Conservation (phyloP, 2,329 filamentous ascomycete species). For the Esteya vermicola region DNA sequence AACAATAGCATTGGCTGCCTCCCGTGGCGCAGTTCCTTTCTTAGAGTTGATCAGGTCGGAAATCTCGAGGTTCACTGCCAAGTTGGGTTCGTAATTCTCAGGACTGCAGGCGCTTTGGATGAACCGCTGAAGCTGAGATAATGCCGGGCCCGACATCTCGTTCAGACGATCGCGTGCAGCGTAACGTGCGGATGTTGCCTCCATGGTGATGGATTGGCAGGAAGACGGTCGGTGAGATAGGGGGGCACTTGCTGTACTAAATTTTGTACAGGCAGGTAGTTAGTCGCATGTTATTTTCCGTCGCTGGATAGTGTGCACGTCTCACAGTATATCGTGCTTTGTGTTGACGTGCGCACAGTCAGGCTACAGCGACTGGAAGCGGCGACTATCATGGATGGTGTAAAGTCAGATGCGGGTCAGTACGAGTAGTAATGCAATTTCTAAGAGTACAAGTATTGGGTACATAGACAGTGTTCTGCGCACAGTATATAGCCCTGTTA, state of each 20-base stretch:
- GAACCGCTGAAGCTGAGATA: conserved; percentile 84
- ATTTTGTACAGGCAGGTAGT: too few species aligned
- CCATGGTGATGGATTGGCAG: conserved; percentile 39
- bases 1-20: conserved; percentile 87
- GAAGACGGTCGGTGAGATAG: background rate
- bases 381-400: background rate
- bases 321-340: background rate
- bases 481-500: background rate
- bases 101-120: conserved; percentile 94
- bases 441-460: too few species aligned
- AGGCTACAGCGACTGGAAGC: background rate
- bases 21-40: conserved; percentile 88
- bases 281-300: background rate
- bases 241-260: too few species aligned
- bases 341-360: too few species aligned
- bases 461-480: too few species aligned
- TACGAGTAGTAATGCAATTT: background rate
- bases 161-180: conserved; percentile 89
- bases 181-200: conserved; percentile 90
- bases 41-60: conserved; percentile 93
- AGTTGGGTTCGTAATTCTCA: conserved; percentile 94
- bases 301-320: background rate
- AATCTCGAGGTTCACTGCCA: conserved; percentile 92
- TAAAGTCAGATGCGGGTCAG: background rate
- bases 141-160: conserved; percentile 61